Conservation (phyloP, 345 rosid genomes). For the Cardamine resedifolia region DNA sequence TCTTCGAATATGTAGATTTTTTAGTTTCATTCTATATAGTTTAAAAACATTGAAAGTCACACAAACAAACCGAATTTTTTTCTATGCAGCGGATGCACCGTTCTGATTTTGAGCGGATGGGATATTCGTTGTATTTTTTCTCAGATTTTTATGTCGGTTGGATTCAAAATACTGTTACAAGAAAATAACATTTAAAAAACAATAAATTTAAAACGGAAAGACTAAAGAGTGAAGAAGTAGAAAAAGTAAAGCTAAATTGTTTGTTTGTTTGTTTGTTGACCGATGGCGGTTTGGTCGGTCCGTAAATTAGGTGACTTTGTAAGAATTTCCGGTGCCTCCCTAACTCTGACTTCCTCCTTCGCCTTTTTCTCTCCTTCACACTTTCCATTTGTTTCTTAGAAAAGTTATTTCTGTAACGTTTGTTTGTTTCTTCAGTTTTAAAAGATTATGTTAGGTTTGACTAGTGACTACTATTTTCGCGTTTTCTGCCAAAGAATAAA, state of each 20-base stretch:
- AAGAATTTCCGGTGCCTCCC: constrained; percentile 28
- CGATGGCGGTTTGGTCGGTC: constrained; percentile 40
- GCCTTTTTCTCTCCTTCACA: constrained; percentile 21
- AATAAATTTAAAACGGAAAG: background rate
- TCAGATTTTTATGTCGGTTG: constrained; percentile 12
- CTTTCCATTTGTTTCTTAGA: constrained; percentile 1
- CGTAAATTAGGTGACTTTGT: constrained; percentile 29
- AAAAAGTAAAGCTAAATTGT: background rate
- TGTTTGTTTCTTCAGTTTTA: background rate
- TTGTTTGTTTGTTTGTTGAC: constrained; percentile 26
- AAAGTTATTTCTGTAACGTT: constrained; percentile 22
- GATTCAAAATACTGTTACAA: constrained; percentile 18
- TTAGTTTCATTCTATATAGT: background rate
- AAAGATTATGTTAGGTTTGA: constrained; percentile 16
- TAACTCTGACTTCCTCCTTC: constrained; percentile 25
- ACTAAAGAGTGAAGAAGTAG: constrained; percentile 10
- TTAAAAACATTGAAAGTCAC: background rate
- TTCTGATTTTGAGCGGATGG: background rate
- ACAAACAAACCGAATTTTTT: background rate
- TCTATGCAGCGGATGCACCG: background rate
- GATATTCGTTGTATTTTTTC: constrained; percentile 1
- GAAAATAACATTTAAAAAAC: background rate
- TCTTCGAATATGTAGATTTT: background rate
- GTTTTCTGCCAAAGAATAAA: background rate
- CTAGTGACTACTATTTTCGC: background rate